Percentiles rank a stretch among this genome's conserved stretches.
Conservation (phyloP, 257 asterid genomes). For the Fraxinus quadrangulata region DNA sequence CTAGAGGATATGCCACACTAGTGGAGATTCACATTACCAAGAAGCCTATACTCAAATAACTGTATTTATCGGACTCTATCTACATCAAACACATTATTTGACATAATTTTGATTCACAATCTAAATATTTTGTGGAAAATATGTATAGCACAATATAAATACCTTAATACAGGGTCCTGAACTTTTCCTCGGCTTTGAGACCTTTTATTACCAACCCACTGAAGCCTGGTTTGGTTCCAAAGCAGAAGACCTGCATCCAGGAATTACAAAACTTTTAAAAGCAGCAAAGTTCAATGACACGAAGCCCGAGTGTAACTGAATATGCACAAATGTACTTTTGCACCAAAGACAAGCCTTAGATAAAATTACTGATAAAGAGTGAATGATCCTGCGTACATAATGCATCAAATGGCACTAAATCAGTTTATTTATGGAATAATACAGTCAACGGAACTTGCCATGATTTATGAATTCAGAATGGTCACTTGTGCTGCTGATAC, state of each 20-base stretch:
- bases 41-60: neutral
- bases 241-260: slow-evolving; percentile 49
- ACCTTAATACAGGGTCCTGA: slow-evolving; percentile 61
- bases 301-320: neutral
- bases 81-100: neutral
- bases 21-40: neutral
- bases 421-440: neutral
- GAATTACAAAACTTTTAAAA: neutral
- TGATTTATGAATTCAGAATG: slow-evolving; percentile 68
- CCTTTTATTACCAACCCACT: slow-evolving; percentile 53
- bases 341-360: neutral
- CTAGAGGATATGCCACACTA: too few relatives aligned
- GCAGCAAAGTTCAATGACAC: neutral
- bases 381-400: neutral
- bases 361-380: neutral
- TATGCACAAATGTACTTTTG: slow-evolving; percentile 11
- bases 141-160: neutral
- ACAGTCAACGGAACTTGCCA: slow-evolving; percentile 44
- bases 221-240: slow-evolving; percentile 71
- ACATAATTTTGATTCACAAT: slow-evolving; percentile 1
- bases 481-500: slow-evolving; percentile 41
- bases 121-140: neutral
- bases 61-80: neutral
- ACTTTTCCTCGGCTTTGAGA: slow-evolving; percentile 34
- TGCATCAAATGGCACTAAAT: neutral